These are phyloP conservation scores for Sicyos baderoa DNA, from an alignment of 306 rosid species.

Conservation along the genomic window DNA sequence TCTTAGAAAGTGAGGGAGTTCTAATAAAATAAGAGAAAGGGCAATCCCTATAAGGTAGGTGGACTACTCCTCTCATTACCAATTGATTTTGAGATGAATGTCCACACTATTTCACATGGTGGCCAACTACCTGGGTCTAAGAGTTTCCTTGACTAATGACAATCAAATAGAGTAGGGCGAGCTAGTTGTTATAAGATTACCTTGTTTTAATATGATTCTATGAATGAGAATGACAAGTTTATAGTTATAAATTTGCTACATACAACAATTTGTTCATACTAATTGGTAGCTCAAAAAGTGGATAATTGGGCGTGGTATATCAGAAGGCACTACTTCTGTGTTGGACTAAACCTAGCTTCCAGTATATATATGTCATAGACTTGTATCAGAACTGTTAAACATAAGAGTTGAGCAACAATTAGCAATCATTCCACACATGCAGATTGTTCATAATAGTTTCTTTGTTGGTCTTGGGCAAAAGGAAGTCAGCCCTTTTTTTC, in stretches of 20 bases:
- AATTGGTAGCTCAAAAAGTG: constrained; percentile 4
- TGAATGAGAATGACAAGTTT: neutral
- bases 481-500: neutral
- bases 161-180: neutral
- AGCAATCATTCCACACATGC: neutral
- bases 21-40: too few species aligned
- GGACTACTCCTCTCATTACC: too few species aligned
- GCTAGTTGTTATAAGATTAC: neutral
- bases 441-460: neutral
- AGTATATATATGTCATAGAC: neutral
- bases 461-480: neutral
- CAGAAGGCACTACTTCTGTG: neutral
- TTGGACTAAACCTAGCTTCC: neutral
- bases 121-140: neutral
- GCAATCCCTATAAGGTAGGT: too few species aligned
- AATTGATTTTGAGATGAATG: too few species aligned
- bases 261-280: neutral
- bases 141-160: neutral
- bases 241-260: neutral
- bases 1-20: too few species aligned
- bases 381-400: neutral
- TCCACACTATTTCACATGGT: too few species aligned
- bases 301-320: neutral
- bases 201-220: neutral
- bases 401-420: neutral